These are phyloP conservation scores for Kuraishia floccosa DNA, from an alignment of 805 yeast genomes.

Conservation along the genomic window DNA sequence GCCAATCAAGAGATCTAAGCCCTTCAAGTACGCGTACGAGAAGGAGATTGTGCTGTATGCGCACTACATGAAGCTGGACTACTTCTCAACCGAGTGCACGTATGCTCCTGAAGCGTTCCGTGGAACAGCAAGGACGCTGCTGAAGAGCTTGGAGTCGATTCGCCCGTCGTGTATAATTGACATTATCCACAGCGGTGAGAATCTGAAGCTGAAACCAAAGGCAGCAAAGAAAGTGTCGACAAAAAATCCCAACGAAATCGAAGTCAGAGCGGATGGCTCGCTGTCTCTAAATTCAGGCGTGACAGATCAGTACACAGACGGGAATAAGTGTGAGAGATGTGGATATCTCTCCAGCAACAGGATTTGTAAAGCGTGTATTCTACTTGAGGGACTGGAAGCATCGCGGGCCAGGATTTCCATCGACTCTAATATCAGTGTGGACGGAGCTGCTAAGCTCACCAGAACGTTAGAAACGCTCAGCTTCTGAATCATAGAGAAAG, in stretches of 20 bases:
- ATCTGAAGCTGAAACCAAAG: slow-evolving; percentile 52
- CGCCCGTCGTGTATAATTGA: slow-evolving; percentile 92
- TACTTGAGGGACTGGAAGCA: slow-evolving; percentile 74
- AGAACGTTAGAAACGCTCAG: slow-evolving; percentile 53
- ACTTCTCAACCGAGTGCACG: slow-evolving; percentile 94
- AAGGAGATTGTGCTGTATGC: slow-evolving; percentile 97
- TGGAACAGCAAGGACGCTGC: slow-evolving; percentile 89
- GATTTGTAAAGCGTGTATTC: slow-evolving; percentile 87
- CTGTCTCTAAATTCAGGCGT: slow-evolving; percentile 33
- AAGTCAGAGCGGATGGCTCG: slow-evolving; percentile 53
- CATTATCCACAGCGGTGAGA: slow-evolving; percentile 90
- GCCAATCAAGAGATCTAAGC: slow-evolving; percentile 89
- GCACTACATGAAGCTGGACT: slow-evolving; percentile 89
- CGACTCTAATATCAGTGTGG: slow-evolving; percentile 36
- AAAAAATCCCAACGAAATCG: slow-evolving; percentile 26
- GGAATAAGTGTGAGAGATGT: slow-evolving; percentile 76
- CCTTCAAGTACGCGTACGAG: slow-evolving; percentile 91
- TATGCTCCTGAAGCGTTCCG: slow-evolving; percentile 98
- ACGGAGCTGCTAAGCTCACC: slow-evolving; percentile 54
- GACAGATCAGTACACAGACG: slow-evolving; percentile 25
- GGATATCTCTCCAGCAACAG: slow-evolving; percentile 84
- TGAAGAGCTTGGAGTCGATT: slow-evolving; percentile 82
- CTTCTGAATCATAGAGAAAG: slow-evolving; percentile 40
- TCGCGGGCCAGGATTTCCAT: slow-evolving; percentile 56
- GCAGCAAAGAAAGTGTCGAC: slow-evolving; percentile 26